Conservation (phyloP, 2,329 filamentous ascomycete species). For the Fusarium sp. region DNA sequence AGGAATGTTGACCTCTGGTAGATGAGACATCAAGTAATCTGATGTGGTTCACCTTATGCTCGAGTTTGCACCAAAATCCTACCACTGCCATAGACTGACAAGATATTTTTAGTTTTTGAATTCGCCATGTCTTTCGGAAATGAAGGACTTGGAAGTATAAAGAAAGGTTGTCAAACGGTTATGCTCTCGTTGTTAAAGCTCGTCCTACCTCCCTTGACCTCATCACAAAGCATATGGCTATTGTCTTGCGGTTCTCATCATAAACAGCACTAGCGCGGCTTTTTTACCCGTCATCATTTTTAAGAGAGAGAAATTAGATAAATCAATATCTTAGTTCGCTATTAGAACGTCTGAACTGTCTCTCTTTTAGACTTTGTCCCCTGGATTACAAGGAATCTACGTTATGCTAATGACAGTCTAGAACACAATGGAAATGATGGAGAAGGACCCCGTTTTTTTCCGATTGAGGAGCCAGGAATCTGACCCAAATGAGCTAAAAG, state of each 20-base stretch:
- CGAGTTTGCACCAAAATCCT: no score
- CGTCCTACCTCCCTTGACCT: no score
- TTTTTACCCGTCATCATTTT: slow-evolving; percentile 14
- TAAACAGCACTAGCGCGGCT: slow-evolving; percentile 37
- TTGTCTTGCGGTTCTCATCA: slow-evolving; percentile 42
- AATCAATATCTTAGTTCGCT: slow-evolving; percentile 36
- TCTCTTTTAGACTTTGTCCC: not conserved
- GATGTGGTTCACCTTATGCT: no score
- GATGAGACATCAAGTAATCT: not conserved
- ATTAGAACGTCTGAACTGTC: slow-evolving; percentile 38
- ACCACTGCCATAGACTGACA: no score
- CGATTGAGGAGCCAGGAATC: not conserved
- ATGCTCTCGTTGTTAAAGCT: no score
- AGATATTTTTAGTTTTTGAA: no score
- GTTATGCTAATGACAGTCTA: slow-evolving; percentile 5
- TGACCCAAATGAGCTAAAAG: not conserved
- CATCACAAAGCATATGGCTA: not conserved
- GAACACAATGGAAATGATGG: not conserved
- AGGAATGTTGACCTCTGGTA: not conserved
- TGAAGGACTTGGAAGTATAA: no score
- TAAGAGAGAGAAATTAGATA: slow-evolving; percentile 37
- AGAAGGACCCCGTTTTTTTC: not conserved
- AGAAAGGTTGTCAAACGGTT: no score
- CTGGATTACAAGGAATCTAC: not conserved
- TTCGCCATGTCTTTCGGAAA: no score